Evolutionary conservation across 2,329 filamentous ascomycete genomes (phyloP).

Genomic region (Orbilia oligospora): DNA sequence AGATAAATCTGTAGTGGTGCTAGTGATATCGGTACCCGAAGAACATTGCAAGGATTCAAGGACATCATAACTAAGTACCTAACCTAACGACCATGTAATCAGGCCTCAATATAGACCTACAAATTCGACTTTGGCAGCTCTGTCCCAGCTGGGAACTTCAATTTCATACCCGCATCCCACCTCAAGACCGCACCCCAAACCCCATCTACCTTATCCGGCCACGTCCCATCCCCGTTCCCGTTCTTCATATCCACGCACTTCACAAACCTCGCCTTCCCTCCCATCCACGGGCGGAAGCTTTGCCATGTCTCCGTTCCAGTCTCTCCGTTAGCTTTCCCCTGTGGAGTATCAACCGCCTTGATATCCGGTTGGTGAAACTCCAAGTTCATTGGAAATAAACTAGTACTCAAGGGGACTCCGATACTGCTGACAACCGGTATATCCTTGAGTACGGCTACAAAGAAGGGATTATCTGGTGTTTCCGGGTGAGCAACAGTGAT

Average conservation of each 20-base stretch:
- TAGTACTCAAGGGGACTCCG: slow-evolving; percentile 43
- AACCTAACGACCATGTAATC: not conserved
- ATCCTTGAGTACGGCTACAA: slow-evolving; percentile 44
- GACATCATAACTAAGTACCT: not conserved
- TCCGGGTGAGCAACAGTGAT: slow-evolving; percentile 57
- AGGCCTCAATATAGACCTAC: slow-evolving; percentile 3
- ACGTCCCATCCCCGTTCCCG: slow-evolving; percentile 57
- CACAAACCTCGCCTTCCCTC: slow-evolving; percentile 48
- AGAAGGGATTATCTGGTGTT: slow-evolving; percentile 44
- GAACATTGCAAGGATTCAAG: not conserved
- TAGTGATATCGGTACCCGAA: slow-evolving; percentile 21
- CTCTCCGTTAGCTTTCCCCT: slow-evolving; percentile 47
- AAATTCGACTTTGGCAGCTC: slow-evolving; percentile 35
- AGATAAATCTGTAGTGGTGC: not conserved
- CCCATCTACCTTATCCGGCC: slow-evolving; percentile 55
- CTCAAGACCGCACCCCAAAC: slow-evolving; percentile 44
- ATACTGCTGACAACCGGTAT: slow-evolving; percentile 51
- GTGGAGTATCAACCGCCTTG: slow-evolving; percentile 34
- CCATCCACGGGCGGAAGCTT: slow-evolving; percentile 37
- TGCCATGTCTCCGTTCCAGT: slow-evolving; percentile 45
- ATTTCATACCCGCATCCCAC: slow-evolving; percentile 45
- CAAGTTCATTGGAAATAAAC: slow-evolving; percentile 41
- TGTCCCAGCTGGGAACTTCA: slow-evolving; percentile 46
- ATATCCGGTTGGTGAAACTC: slow-evolving; percentile 54
- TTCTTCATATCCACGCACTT: slow-evolving; percentile 56